These are phyloP conservation scores for Ceratobasidium sp. DNA, from an alignment of 1,284 basidiomycete species.

Conservation along the genomic window DNA sequence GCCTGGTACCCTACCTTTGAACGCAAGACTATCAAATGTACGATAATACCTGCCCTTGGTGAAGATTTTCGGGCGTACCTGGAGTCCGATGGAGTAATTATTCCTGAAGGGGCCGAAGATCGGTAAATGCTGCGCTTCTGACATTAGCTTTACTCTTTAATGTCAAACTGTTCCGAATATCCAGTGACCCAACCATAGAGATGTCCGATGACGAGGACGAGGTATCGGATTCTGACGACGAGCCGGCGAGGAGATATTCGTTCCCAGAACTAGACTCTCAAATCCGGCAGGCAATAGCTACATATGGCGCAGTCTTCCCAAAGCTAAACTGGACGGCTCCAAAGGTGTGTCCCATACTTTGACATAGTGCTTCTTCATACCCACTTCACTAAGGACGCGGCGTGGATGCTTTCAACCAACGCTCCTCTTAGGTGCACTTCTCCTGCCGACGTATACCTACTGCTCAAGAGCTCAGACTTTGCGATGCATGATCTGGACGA, in stretches of 20 bases:
- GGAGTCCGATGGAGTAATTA: conserved; percentile 81
- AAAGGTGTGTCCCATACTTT: conserved; percentile 66
- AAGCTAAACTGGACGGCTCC: conserved; percentile 96
- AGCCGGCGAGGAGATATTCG: conserved; percentile 60
- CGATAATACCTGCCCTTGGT: conserved; percentile 78
- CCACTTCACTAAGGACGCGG: conserved; percentile 76
- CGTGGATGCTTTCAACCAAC: conserved; percentile 91
- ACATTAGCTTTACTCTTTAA: conserved; percentile 50
- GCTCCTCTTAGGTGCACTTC: conserved; percentile 88
- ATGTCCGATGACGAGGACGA: conserved; percentile 70
- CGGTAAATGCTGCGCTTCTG: conserved; percentile 62
- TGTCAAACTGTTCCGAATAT: conserved; percentile 49
- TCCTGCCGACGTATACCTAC: conserved; percentile 91
- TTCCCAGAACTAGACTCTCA: conserved; percentile 83
- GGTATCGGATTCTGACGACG: conserved; percentile 50
- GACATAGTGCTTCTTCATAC: background rate
- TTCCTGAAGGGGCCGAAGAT: conserved; percentile 86
- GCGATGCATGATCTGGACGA: conserved; percentile 82
- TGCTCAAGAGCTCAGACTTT: conserved; percentile 95
- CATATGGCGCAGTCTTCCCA: conserved; percentile 90
- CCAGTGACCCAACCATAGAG: conserved; percentile 58
- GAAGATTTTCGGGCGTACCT: conserved; percentile 80
- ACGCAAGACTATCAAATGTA: conserved; percentile 79
- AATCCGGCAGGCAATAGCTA: conserved; percentile 76
- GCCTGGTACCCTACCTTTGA: conserved; percentile 88